A percentile compares a stretch with the other conserved stretches of the same genome.
These are phyloP conservation scores for Rhynchosporium graminicola DNA, from an alignment of 2,329 filamentous ascomycete species.

Conservation along the genomic window DNA sequence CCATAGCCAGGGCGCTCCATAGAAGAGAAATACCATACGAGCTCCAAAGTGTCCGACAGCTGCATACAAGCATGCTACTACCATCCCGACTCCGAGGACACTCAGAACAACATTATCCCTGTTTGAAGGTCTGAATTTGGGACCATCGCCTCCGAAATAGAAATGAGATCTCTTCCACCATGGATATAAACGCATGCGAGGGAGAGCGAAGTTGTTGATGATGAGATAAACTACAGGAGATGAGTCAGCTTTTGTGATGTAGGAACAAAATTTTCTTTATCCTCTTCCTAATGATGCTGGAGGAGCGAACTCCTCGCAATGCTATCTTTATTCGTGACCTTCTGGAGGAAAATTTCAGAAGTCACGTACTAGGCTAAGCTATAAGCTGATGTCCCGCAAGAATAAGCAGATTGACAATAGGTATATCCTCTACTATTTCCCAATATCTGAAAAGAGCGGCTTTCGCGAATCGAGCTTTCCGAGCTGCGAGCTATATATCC, in stretches of 20 bases:
- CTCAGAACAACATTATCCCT: slow-evolving; percentile 56
- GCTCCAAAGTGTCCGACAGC: slow-evolving; percentile 50
- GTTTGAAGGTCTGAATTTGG: slow-evolving; percentile 59
- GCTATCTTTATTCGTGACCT: background rate
- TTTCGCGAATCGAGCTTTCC: slow-evolving; percentile 30
- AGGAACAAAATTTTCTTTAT: background rate
- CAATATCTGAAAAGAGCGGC: slow-evolving; percentile 6
- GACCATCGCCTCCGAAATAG: slow-evolving; percentile 62
- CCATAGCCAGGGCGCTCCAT: slow-evolving; percentile 66
- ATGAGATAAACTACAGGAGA: slow-evolving; percentile 52
- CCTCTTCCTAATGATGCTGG: background rate
- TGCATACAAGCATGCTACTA: slow-evolving; percentile 46
- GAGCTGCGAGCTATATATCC: slow-evolving; percentile 31
- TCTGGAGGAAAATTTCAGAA: background rate
- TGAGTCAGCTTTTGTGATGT: background rate
- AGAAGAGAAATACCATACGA: slow-evolving; percentile 57
- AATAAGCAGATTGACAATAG: slow-evolving; percentile 53
- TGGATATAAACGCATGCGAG: slow-evolving; percentile 25
- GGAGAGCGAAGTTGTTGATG: slow-evolving; percentile 48
- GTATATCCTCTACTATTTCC: slow-evolving; percentile 61
- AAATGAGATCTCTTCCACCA: slow-evolving; percentile 39
- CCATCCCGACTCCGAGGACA: slow-evolving; percentile 54
- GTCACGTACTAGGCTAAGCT: slow-evolving; percentile 51
- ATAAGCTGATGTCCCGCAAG: slow-evolving; percentile 62
- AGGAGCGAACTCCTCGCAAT: background rate